Evolutionary conservation across 495 filamentous ascomycete species (phyloP), one percentile per base, ranked within the genome.

Genomic region (Penicillium angulare): DNA sequence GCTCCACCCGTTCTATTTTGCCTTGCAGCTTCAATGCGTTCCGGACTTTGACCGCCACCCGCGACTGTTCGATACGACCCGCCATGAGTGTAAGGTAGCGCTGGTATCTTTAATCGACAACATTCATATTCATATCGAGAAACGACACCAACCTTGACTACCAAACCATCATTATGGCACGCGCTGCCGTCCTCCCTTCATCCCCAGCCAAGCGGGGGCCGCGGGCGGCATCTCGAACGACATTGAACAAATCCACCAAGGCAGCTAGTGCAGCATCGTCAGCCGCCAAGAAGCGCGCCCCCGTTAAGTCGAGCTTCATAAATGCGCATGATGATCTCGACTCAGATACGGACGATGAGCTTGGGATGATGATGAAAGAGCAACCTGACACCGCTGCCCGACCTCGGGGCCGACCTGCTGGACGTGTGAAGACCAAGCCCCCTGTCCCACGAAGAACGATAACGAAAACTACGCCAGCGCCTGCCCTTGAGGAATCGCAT

Each of bases 341-440:
- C 20, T 31, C 27, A 12, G 71, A 67, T 17, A 71, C 68, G 13
- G 72, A 75, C 23, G 72, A 75, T 56, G 73, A 76, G 49, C 58
- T 76, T 35, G 66, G 57, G 0, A 57, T 68, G 12, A 59, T 74
- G 35, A 64, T 59, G 34, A n/a, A n/a, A n/a, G 32, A 46, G n/a
- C 52, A 47, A 20, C 52, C 57, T n/a, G 34, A 39, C 3, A 59
- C 53, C 20, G 34, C 56, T 23, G 21, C 57, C 5, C 56, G 45
- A 42, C 34, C 57, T 3, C 58, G 49, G 22, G 56, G 46, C 7
- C 59, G 56, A 16, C 41, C 66, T 9, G 10, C 59, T 45, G 49
- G 39, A 16, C 56, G 56, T 5, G 13, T 50, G n/a, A 48, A 42
- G 13, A 45, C 44, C 6, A 52, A 49, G 23, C 16, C 65, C 17